A percentile compares a stretch with the other conserved stretches of the same genome.
Conservation (phyloP, 768 basidiomycete species). For the Lactifluus piperatus region DNA sequence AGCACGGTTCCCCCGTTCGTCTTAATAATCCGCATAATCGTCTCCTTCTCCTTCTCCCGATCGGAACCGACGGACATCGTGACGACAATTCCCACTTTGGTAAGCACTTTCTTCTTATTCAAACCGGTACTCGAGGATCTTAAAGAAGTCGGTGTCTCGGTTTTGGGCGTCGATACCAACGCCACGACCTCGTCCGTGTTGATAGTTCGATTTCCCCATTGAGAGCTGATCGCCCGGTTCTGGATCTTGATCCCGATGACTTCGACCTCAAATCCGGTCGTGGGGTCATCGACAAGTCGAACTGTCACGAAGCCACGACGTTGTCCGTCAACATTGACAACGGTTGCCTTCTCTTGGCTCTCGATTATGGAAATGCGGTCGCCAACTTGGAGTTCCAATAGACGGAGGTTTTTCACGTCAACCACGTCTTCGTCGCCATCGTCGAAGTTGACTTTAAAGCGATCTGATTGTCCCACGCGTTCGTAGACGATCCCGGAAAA, state of each 20-base stretch:
- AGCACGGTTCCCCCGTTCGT: constrained; percentile 47
- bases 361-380: constrained; percentile 45
- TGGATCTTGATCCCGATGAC: constrained; percentile 42
- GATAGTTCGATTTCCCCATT: constrained; percentile 50
- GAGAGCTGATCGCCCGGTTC: constrained; percentile 37
- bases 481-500: constrained; percentile 50
- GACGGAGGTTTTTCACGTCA: constrained; percentile 45
- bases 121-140: constrained; percentile 34
- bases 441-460: constrained; percentile 56
- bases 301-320: constrained; percentile 17
- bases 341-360: constrained; percentile 24
- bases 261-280: constrained; percentile 31
- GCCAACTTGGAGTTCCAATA: constrained; percentile 39
- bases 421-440: constrained; percentile 45
- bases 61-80: constrained; percentile 38
- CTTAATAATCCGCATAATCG: constrained; percentile 36
- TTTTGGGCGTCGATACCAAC: constrained; percentile 29
- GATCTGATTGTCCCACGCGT: constrained; percentile 23
- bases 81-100: constrained; percentile 49
- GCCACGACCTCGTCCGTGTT: constrained; percentile 36
- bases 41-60: constrained; percentile 34
- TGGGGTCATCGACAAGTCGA: constrained; percentile 24
- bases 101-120: constrained; percentile 27
- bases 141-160: constrained; percentile 42
- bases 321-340: constrained; percentile 29